Evolutionary conservation across 106 monocot genomes (phyloP).

Genomic region (Platanthera guangdongensis): DNA sequence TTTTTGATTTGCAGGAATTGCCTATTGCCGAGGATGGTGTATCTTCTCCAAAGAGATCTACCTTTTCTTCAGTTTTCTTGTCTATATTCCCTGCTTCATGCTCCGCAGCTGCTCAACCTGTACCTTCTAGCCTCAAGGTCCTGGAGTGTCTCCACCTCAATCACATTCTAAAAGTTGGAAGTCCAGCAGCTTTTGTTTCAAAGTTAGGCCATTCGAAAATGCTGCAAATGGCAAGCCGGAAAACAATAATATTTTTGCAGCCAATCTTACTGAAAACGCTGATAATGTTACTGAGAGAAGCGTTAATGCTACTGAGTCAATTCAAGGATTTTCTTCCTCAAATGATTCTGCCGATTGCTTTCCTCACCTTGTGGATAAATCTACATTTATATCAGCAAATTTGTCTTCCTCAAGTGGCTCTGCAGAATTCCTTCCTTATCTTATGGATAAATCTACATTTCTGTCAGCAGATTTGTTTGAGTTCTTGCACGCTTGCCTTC

Average conservation of each 20-base stretch:
- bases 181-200: constrained; percentile 17
- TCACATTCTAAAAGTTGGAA: constrained; percentile 43
- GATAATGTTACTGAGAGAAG: constrained; percentile 18
- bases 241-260: constrained; percentile 12
- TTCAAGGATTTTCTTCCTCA: background rate
- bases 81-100: constrained; percentile 28
- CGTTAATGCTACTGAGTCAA: constrained; percentile 18
- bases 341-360: constrained; percentile 12
- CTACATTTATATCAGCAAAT: constrained; percentile 48
- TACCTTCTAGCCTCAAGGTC: constrained; percentile 1
- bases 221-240: constrained; percentile 19
- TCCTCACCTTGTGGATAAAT: constrained; percentile 48
- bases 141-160: constrained; percentile 13
- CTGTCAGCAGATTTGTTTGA: constrained; percentile 58
- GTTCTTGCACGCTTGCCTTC: constrained; percentile 69
- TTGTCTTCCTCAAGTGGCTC: background rate
- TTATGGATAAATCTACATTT: constrained; percentile 62
- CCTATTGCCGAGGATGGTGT: constrained; percentile 23
- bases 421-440: constrained; percentile 21
- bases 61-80: constrained; percentile 33
- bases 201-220: constrained; percentile 23
- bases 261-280: background rate
- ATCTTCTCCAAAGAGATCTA: constrained; percentile 25
- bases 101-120: constrained; percentile 9
- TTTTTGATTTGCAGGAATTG: constrained; percentile 26